Percentiles rank a stretch among this genome's conserved stretches.
phyloP scores from a whole-genome alignment of 768 basidiomycete genomes.

The Paxillus rubicundulus region DNA sequence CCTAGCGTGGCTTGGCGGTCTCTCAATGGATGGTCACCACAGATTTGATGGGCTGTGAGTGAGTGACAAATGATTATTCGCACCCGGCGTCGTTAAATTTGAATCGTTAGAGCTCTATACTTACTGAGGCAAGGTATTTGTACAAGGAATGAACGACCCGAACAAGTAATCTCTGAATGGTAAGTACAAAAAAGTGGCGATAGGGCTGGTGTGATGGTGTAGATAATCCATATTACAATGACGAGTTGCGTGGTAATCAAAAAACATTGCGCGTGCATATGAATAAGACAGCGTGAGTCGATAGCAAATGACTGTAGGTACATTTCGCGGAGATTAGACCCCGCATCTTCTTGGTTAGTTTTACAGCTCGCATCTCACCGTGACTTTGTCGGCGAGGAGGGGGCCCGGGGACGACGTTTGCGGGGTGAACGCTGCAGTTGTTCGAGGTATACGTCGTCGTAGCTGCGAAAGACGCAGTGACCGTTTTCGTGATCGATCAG shows the following conservation, averaged over 20 bases:
- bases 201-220: constrained; percentile 5
- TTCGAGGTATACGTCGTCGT: constrained; percentile 58
- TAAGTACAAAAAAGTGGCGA: constrained; percentile 8
- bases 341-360: constrained; percentile 14
- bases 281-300: neutral
- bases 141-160: neutral
- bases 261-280: constrained; percentile 9
- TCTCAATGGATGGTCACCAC: too few relatives aligned
- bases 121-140: neutral
- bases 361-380: constrained; percentile 11
- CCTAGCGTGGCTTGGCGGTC: neutral
- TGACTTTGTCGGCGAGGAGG: constrained; percentile 22
- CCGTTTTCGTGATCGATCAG: constrained; percentile 51
- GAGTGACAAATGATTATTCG: neutral
- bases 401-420: constrained; percentile 28
- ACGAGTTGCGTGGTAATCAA: constrained; percentile 14
- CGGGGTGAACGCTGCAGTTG: constrained; percentile 41
- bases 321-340: constrained; percentile 3
- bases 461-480: constrained; percentile 52
- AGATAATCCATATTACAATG: neutral
- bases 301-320: constrained; percentile 9
- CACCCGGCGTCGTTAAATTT: neutral
- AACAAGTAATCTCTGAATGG: neutral
- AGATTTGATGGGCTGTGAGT: neutral
- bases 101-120: neutral